These are phyloP conservation scores for Ogataea methanolica DNA, from an alignment of 805 yeast species.

Conservation along the genomic window DNA sequence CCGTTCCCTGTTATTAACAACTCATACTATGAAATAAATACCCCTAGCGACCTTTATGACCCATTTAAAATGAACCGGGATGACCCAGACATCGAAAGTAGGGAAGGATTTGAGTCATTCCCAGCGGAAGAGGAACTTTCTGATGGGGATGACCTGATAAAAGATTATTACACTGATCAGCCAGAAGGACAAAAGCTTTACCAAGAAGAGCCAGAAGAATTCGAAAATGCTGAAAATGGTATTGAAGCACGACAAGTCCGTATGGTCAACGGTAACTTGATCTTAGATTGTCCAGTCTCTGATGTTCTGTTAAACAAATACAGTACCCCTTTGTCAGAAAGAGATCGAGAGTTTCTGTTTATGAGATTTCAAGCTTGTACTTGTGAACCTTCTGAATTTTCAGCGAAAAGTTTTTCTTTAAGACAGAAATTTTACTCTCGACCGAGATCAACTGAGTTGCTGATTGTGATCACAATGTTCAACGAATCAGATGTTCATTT, in stretches of 20 bases:
- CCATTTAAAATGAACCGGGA: conserved; percentile 26
- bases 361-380: conserved; percentile 95
- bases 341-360: conserved; percentile 61
- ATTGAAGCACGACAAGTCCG: conserved; percentile 38
- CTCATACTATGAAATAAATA: conserved; percentile 31
- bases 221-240: conserved; percentile 9
- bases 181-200: background rate
- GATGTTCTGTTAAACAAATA: conserved; percentile 53
- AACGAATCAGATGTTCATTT: conserved; percentile 81
- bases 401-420: conserved; percentile 59
- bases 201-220: conserved; percentile 8
- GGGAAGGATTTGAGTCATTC: conserved; percentile 12
- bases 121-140: conserved; percentile 4
- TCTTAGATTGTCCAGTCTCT: conserved; percentile 88
- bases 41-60: conserved; percentile 24
- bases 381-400: conserved; percentile 78
- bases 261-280: conserved; percentile 71
- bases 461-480: conserved; percentile 85
- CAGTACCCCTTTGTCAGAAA: conserved; percentile 38
- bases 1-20: conserved; percentile 31
- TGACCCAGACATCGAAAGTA: conserved; percentile 17
- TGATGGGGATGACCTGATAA: conserved; percentile 1
- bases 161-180: conserved; percentile 1
- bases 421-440: conserved; percentile 76
- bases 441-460: conserved; percentile 78